These are phyloP conservation scores for Arthromyces matolae DNA, from an alignment of 768 basidiomycete species.

Conservation along the genomic window DNA sequence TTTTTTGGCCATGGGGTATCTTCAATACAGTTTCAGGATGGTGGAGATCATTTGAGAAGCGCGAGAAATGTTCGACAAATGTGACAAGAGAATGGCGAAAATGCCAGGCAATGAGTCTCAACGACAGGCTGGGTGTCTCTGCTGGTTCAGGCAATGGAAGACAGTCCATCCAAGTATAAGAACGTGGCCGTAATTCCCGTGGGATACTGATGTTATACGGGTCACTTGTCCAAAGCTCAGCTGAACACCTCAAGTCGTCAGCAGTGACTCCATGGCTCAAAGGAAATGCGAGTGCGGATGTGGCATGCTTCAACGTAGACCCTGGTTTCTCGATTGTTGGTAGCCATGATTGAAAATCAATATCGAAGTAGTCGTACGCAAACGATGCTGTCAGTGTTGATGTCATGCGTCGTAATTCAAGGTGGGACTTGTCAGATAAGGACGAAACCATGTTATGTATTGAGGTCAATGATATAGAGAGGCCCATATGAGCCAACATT, in stretches of 20 bases:
- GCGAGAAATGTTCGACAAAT: conserved; percentile 10
- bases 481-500: conserved; percentile 20
- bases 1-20: conserved; percentile 9
- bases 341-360: conserved; percentile 22
- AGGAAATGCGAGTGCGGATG: conserved; percentile 24
- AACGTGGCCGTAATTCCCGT: background rate
- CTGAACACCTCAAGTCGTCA: conserved; percentile 23
- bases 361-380: conserved; percentile 38
- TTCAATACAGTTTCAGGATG: conserved; percentile 13
- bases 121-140: conserved; percentile 2
- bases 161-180: conserved; percentile 5
- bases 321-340: conserved; percentile 25
- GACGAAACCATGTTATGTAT: conserved; percentile 17
- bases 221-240: conserved; percentile 28
- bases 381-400: conserved; percentile 16
- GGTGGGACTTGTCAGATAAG: conserved; percentile 16
- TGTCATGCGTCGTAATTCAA: background rate
- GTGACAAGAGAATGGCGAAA: conserved; percentile 9
- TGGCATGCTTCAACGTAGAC: conserved; percentile 22
- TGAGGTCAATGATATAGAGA: conserved; percentile 18
- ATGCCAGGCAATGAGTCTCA: conserved; percentile 12
- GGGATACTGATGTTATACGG: conserved; percentile 15
- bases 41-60: conserved; percentile 11
- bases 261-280: conserved; percentile 14
- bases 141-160: conserved; percentile 10